phyloP scores from a whole-genome alignment of 768 basidiomycete genomes.

The Amanita rubescens region DNA sequence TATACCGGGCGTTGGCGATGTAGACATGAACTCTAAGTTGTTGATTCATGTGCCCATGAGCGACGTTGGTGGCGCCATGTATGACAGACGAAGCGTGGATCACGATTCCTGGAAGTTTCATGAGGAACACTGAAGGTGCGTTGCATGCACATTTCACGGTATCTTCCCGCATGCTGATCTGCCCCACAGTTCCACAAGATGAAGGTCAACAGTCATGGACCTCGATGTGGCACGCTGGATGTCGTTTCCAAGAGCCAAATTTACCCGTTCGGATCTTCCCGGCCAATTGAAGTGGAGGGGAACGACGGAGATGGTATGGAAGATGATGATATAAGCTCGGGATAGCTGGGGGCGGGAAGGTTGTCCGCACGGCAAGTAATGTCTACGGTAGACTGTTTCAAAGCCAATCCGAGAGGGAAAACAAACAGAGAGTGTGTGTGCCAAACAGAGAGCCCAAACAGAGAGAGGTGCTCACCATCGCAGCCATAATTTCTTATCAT shows the following conservation, averaged over 20 bases:
- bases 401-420: no score
- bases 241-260: conserved; percentile 76
- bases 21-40: conserved; percentile 59
- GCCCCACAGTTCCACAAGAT: conserved; percentile 59
- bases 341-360: no score
- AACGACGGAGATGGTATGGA: conserved; percentile 25
- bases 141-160: neutral
- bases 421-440: no score
- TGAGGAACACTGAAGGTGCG: conserved; percentile 58
- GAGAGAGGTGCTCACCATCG: no score
- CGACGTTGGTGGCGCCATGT: no score
- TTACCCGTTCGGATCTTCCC: conserved; percentile 55
- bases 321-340: conserved; percentile 14
- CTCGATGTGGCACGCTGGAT: conserved; percentile 82
- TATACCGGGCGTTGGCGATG: conserved; percentile 91
- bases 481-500: no score
- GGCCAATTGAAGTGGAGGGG: conserved; percentile 23
- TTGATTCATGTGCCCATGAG: conserved; percentile 93
- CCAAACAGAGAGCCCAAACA: no score
- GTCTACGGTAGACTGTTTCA: no score
- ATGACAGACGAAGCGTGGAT: no score
- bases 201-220: conserved; percentile 96
- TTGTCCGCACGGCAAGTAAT: no score
- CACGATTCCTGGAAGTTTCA: conserved; percentile 94
- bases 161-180: neutral